A percentile compares a stretch with the other conserved stretches of the same genome.
Evolutionary conservation across 306 rosid genomes (phyloP).

Genomic region (Medicago ruthenica): DNA sequence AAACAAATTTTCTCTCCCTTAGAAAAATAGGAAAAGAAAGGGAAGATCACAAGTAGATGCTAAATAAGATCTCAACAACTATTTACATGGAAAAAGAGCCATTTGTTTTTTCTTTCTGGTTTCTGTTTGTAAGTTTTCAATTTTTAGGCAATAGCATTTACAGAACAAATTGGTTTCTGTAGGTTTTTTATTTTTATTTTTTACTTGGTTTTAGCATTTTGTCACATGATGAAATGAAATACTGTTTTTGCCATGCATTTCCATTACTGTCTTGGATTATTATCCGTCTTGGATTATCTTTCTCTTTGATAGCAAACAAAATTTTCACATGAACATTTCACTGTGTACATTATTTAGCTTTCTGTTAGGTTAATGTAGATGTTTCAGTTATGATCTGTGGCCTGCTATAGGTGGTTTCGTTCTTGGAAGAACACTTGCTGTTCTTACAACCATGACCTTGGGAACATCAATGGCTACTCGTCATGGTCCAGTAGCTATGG

Average conservation of each 20-base stretch:
- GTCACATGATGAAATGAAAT: constrained; percentile 14
- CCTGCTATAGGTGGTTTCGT: constrained; percentile 83
- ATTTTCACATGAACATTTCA: constrained; percentile 9
- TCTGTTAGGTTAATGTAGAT: constrained; percentile 41
- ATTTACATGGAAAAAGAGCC: constrained; percentile 11
- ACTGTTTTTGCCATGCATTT: neutral
- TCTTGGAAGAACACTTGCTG: constrained; percentile 93
- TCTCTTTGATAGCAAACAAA: constrained; percentile 18
- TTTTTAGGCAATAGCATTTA: constrained; percentile 24
- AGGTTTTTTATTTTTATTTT: neutral
- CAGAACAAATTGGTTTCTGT: constrained; percentile 10
- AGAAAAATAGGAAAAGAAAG: neutral
- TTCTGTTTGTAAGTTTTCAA: constrained; percentile 8
- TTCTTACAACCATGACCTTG: constrained; percentile 80
- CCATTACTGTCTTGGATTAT: neutral
- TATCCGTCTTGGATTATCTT: neutral
- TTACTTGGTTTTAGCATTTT: constrained; percentile 10
- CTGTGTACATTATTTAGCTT: constrained; percentile 28
- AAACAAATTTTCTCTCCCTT: constrained; percentile 19
- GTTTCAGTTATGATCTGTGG: constrained; percentile 36
- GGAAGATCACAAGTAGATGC: constrained; percentile 36
- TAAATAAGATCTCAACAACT: constrained; percentile 25
- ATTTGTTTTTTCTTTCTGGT: neutral
- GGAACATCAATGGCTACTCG: constrained; percentile 98
- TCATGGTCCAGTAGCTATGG: constrained; percentile 97